Base-by-base conservation (phyloP, 176 grass and related monocot species). In the Tillandsia leiboldiana region DNA sequence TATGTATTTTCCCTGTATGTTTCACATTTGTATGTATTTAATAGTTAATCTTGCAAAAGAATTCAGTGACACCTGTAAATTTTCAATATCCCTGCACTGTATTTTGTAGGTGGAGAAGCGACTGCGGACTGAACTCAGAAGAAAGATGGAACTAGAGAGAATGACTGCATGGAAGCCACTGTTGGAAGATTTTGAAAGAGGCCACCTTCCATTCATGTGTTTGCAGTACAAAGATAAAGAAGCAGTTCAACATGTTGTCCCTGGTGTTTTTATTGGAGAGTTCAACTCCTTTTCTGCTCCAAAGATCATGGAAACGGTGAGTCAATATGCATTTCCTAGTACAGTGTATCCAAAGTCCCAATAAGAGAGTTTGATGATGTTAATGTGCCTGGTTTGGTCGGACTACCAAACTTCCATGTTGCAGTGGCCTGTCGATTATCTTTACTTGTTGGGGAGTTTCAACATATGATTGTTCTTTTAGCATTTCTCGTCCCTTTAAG, bases 181-280 rank as follows among this genome's bases (percentile, higher is more conserved):
- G 53, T 50, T 97, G 78, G 89, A 92, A 70, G 86, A 90, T 64
- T 83, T 79, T 85, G 81, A 89, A 89, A 91, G 78, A 82, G 86
- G 66, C 8, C 72, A 81, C 69, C 89, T 97, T 85, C 93, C 89
- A 80, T 97, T 97, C 77, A 85, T 97, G 61, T 97, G 93, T 81
- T 79, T 97, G 80, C 88, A 90, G 68, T 92, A 97, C 67, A 92
- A 87, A 81, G 93, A 92, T 75, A 97, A 90, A 77, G 93, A 97
- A 91, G 88, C 84, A 78, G 72, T 92, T 85, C 89, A 92, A 51
- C 86, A 97, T 51, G 83, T 79, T 14, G 75, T 92, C 51, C 93
- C 89, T 79, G 89, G 84, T 76, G 93, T 97, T 53, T 90, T 90
- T 81, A 76, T 97, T 66, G 89, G 89, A 85, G 85, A 87, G 47